phyloP scores from a whole-genome alignment of 495 filamentous ascomycete species.

The Extremus antarcticus region DNA sequence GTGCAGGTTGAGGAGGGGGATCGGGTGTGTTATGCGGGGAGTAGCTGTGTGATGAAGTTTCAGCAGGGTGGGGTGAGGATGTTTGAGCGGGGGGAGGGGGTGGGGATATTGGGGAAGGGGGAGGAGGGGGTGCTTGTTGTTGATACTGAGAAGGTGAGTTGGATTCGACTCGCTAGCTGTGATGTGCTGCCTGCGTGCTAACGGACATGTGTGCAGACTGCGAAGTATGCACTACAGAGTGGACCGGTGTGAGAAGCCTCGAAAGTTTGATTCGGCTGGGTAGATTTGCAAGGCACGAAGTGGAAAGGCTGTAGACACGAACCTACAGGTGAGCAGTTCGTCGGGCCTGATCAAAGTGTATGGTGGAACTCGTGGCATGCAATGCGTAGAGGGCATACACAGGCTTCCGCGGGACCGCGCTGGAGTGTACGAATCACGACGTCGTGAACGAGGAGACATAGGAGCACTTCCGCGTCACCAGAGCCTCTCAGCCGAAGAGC shows the following conservation, averaged over 20 bases:
- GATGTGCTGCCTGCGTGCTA: neutral
- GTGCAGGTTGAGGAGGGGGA: conserved; percentile 41
- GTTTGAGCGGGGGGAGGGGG: conserved; percentile 53
- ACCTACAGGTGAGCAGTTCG: too few species aligned
- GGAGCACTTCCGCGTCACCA: too few species aligned
- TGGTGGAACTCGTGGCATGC: too few species aligned
- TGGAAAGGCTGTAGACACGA: too few species aligned
- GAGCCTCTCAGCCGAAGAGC: too few species aligned
- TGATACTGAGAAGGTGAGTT: conserved; percentile 37
- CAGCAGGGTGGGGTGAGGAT: conserved; percentile 53
- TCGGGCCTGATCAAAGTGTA: too few species aligned
- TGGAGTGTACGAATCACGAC: too few species aligned
- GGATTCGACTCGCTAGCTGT: neutral
- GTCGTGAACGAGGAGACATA: too few species aligned
- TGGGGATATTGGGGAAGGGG: conserved; percentile 54
- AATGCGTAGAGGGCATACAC: too few species aligned
- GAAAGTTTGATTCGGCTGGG: too few species aligned
- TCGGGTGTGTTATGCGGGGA: conserved; percentile 68
- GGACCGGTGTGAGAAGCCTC: neutral
- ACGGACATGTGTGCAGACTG: conserved; percentile 6
- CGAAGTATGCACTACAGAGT: conserved; percentile 12
- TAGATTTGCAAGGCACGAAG: too few species aligned
- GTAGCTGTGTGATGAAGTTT: conserved; percentile 69
- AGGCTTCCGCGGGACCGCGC: too few species aligned
- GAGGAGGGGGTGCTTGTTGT: conserved; percentile 55